Evolutionary conservation across 257 asterid species (phyloP).

Genomic region (Primulina eburnea): DNA sequence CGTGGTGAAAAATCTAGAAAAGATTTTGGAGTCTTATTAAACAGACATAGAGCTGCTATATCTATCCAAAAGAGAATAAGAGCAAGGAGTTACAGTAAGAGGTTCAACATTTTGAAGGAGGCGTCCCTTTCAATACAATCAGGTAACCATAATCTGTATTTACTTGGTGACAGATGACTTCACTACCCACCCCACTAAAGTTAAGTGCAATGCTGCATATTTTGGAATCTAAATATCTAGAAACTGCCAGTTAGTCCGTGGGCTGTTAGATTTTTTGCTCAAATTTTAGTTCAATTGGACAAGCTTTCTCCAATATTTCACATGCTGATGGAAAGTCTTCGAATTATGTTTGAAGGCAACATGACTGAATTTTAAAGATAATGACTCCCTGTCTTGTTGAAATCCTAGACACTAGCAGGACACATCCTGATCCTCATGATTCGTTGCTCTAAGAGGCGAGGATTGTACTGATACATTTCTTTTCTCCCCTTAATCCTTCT

Average conservation of each 20-base stretch:
- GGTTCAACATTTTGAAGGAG: constrained; percentile 34
- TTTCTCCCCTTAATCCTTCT: constrained; percentile 1
- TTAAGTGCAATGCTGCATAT: background rate
- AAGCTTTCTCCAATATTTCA: constrained; percentile 5
- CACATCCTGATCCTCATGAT: background rate
- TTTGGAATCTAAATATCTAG: constrained; percentile 10
- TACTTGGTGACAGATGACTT: constrained; percentile 10
- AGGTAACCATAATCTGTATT: constrained; percentile 46
- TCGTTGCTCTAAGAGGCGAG: background rate
- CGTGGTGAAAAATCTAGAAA: constrained; percentile 82
- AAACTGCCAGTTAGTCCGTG: constrained; percentile 5
- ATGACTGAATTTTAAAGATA: background rate
- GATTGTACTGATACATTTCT: constrained; percentile 13
- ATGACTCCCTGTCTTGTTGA: background rate
- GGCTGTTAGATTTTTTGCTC: background rate
- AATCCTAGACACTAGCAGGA: constrained; percentile 1
- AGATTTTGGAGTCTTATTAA: constrained; percentile 53
- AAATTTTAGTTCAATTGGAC: constrained; percentile 3
- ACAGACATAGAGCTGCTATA: constrained; percentile 74
- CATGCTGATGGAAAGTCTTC: background rate
- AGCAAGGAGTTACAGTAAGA: constrained; percentile 50
- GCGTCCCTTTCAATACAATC: constrained; percentile 82
- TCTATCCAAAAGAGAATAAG: constrained; percentile 71
- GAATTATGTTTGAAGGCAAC: background rate
- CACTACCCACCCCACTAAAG: background rate